Percentiles rank a stretch among this genome's conserved stretches.
These are phyloP conservation scores for Lipomyces yarrowii DNA, from an alignment of 1,139 yeast genomes.

Conservation along the genomic window DNA sequence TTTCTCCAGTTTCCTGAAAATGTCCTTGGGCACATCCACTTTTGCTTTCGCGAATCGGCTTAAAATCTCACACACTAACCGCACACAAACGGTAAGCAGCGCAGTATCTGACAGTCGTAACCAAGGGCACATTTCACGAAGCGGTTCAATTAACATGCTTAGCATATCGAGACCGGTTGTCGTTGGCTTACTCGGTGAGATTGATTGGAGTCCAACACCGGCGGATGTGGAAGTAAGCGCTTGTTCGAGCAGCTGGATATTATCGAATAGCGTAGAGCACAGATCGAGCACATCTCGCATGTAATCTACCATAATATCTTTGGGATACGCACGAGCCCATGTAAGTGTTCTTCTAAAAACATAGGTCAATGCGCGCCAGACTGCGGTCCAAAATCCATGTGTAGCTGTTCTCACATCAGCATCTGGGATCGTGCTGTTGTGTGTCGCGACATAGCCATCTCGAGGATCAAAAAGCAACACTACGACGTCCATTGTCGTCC, in stretches of 20 bases:
- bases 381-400: slow-evolving; percentile 58
- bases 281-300: slow-evolving; percentile 85
- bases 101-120: slow-evolving; percentile 78
- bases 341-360: slow-evolving; percentile 65
- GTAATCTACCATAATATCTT: slow-evolving; percentile 67
- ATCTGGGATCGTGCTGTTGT: slow-evolving; percentile 34
- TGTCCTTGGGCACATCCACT: slow-evolving; percentile 52
- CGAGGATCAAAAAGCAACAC: slow-evolving; percentile 68
- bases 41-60: slow-evolving; percentile 60
- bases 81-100: slow-evolving; percentile 72
- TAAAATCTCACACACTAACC: slow-evolving; percentile 51
- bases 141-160: slow-evolving; percentile 36
- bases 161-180: slow-evolving; percentile 36
- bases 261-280: slow-evolving; percentile 66
- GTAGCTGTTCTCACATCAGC: slow-evolving; percentile 13
- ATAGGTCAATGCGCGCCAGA: slow-evolving; percentile 73
- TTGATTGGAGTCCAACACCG: slow-evolving; percentile 33
- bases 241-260: slow-evolving; percentile 57
- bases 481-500: slow-evolving; percentile 73
- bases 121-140: slow-evolving; percentile 66
- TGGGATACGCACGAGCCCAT: slow-evolving; percentile 70
- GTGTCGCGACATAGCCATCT: slow-evolving; percentile 53
- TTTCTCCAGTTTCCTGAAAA: slow-evolving; percentile 59
- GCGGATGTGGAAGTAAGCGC: slow-evolving; percentile 35
- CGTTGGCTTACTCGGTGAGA: slow-evolving; percentile 31